These are phyloP conservation scores for Caloboletus inedulis DNA, from an alignment of 1,284 basidiomycete genomes.

Conservation along the genomic window DNA sequence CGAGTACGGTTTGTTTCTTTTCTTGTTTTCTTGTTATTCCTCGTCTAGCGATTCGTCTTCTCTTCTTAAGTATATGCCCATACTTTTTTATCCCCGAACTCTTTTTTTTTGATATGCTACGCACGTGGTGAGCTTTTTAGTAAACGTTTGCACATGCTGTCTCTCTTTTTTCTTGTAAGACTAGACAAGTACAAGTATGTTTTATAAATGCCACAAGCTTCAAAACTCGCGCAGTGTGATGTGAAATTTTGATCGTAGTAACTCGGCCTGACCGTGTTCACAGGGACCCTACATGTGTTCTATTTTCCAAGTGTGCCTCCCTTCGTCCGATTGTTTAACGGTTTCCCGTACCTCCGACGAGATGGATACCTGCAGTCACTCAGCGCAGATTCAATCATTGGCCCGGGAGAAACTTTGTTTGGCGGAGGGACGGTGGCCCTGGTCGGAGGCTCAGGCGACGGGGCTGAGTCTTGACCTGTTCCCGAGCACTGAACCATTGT, in stretches of 20 bases:
- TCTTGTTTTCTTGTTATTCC: constrained; percentile 10
- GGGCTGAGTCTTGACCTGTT: no score
- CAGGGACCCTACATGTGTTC: no score
- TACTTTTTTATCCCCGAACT: constrained; percentile 1
- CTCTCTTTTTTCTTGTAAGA: constrained; percentile 15
- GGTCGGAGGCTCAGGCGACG: no score
- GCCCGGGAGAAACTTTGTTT: no score
- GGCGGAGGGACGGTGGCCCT: no score
- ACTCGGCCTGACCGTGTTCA: not conserved
- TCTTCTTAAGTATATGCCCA: not conserved
- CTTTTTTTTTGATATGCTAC: constrained; percentile 19
- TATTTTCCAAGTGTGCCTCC: no score
- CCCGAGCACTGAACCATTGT: no score
- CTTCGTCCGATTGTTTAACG: no score
- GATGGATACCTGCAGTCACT: no score
- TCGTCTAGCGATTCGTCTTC: constrained; percentile 8
- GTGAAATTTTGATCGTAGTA: not conserved
- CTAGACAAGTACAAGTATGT: constrained; percentile 14
- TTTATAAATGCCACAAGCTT: constrained; percentile 12
- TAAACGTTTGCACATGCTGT: constrained; percentile 13
- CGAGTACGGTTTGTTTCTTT: not conserved
- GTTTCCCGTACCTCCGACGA: no score
- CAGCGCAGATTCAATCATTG: no score
- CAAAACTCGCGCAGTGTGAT: not conserved
- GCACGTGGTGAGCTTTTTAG: constrained; percentile 3